These are phyloP conservation scores for Phyllosticta citribraziliensis DNA, from an alignment of 2,329 filamentous ascomycete species.

Conservation along the genomic window DNA sequence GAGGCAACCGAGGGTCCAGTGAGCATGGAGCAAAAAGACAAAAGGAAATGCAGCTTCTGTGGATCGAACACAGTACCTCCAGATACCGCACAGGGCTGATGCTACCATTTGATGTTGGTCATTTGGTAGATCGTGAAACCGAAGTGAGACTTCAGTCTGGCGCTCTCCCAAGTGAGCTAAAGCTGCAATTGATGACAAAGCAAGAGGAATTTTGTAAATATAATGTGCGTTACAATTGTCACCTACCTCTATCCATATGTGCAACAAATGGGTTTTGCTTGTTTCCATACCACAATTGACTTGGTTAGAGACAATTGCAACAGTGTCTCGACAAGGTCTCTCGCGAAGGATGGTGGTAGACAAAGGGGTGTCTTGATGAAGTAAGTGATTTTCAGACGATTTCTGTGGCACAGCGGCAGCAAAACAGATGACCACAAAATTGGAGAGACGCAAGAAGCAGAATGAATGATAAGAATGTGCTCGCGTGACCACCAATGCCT, in stretches of 20 bases:
- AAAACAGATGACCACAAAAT: background rate
- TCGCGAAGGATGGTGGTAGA: too few relatives aligned
- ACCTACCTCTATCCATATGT: too few relatives aligned
- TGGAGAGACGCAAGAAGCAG: background rate
- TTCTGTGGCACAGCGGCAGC: too few relatives aligned
- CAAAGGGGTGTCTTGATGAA: too few relatives aligned
- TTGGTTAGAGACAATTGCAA: too few relatives aligned
- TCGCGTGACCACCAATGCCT: background rate
- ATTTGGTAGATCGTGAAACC: constrained; percentile 3
- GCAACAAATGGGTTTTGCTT: too few relatives aligned
- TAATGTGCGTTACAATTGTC: too few relatives aligned
- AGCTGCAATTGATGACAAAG: background rate
- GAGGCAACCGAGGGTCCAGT: too few relatives aligned
- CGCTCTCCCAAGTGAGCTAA: constrained; percentile 1
- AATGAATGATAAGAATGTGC: background rate
- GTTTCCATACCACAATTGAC: too few relatives aligned
- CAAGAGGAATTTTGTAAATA: background rate
- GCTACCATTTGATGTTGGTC: background rate
- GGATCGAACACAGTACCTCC: constrained; percentile 30
- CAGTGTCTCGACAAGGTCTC: accelerated
- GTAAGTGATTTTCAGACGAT: too few relatives aligned
- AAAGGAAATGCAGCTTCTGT: constrained; percentile 22
- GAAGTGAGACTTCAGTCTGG: constrained; percentile 28
- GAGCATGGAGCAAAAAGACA: background rate
- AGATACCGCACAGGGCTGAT: constrained; percentile 23